A percentile compares a stretch with the other conserved stretches of the same genome.
phyloP scores from a whole-genome alignment of 768 basidiomycete species.

The Porphyrellus cyaneotinctus region DNA sequence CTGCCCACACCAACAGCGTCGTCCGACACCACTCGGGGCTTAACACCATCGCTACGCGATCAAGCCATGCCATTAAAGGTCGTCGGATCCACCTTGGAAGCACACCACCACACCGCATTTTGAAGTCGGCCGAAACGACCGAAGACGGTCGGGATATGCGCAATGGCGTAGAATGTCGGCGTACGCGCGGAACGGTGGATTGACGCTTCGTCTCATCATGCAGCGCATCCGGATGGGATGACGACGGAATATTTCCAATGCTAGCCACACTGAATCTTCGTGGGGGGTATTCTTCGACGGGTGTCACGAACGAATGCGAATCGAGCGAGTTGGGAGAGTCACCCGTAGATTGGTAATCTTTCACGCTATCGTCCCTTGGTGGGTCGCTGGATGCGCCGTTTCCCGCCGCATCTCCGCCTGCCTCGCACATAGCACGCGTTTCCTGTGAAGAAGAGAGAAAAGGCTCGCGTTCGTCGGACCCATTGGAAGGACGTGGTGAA shows the following conservation, averaged over 20 bases:
- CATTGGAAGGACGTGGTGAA: slow-evolving; percentile 16
- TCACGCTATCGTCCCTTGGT: slow-evolving; percentile 18
- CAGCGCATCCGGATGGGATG: slow-evolving; percentile 6
- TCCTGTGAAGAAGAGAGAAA: slow-evolving; percentile 24
- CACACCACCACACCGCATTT: slow-evolving; percentile 36
- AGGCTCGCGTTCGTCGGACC: slow-evolving; percentile 26
- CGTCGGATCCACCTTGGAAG: slow-evolving; percentile 54
- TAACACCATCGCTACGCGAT: slow-evolving; percentile 65
- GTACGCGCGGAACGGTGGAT: background rate
- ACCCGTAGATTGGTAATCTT: slow-evolving; percentile 27
- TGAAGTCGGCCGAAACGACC: slow-evolving; percentile 35
- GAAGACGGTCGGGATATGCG: slow-evolving; percentile 36
- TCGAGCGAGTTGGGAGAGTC: slow-evolving; percentile 31
- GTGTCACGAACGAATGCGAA: slow-evolving; percentile 19
- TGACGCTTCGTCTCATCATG: slow-evolving; percentile 18
- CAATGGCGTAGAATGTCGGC: slow-evolving; percentile 5
- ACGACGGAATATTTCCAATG: slow-evolving; percentile 24
- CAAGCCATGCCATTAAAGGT: slow-evolving; percentile 66
- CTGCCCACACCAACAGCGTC: slow-evolving; percentile 73
- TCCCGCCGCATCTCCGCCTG: slow-evolving; percentile 13
- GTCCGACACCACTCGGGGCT: slow-evolving; percentile 72
- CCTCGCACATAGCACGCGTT: background rate
- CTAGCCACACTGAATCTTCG: slow-evolving; percentile 25
- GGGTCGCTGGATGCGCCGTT: slow-evolving; percentile 3
- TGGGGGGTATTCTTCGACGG: slow-evolving; percentile 28